These are phyloP conservation scores for Buddleja alternifolia DNA, from an alignment of 257 asterid species.

Conservation along the genomic window DNA sequence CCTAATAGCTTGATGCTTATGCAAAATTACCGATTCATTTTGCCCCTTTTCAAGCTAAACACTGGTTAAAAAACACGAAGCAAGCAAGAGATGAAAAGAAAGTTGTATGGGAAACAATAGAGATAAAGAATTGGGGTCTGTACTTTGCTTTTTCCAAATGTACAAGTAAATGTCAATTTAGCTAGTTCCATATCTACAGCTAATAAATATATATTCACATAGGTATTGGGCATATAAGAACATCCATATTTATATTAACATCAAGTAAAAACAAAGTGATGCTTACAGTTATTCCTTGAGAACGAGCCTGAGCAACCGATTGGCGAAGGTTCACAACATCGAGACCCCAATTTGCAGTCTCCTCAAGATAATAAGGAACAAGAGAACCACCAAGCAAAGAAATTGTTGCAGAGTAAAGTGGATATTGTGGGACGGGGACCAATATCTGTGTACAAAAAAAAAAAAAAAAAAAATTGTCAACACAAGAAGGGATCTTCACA, in stretches of 20 bases:
- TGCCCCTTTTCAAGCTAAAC: not conserved
- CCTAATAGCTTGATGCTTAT: not conserved
- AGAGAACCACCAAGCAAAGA: slow-evolving; percentile 87
- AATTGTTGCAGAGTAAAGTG: slow-evolving; percentile 94
- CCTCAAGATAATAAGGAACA: slow-evolving; percentile 95
- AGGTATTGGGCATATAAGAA: not conserved
- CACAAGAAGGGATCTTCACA: not conserved
- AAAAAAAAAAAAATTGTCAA: slow-evolving; percentile 22
- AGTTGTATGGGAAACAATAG: not conserved
- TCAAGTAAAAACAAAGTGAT: not conserved
- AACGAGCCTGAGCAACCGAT: slow-evolving; percentile 85
- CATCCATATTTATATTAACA: not conserved
- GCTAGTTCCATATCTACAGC: not conserved
- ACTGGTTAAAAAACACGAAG: not conserved
- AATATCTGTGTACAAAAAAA: slow-evolving; percentile 61
- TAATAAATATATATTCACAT: not conserved
- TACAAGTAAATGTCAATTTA: not conserved
- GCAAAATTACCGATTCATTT: not conserved
- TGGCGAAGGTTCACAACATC: slow-evolving; percentile 79
- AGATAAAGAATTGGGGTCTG: not conserved
- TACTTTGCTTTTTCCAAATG: not conserved
- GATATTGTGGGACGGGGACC: slow-evolving; percentile 99
- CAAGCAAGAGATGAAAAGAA: not conserved
- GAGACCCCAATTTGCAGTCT: slow-evolving; percentile 98
- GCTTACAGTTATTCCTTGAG: slow-evolving; percentile 83